Percentiles rank a stretch among this genome's conserved stretches.
Conservation (phyloP, 1,284 basidiomycete genomes). For the Ceratobasidium sp. region DNA sequence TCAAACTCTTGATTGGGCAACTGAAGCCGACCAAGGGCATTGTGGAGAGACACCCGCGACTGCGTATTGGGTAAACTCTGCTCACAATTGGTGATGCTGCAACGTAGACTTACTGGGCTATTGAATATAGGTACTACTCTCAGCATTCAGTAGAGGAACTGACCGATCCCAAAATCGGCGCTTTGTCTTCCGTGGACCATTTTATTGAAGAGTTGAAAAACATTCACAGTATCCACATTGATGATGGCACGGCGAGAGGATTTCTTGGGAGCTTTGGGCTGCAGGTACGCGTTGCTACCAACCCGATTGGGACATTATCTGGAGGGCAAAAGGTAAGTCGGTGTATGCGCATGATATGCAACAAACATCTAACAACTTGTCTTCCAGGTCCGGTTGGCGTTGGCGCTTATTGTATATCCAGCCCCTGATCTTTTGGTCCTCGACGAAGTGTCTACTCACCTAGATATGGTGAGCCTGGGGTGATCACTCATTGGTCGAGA, state of each 20-base stretch:
- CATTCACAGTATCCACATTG: conserved; percentile 54
- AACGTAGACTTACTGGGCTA: conserved; percentile 42
- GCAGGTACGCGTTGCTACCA: conserved; percentile 62
- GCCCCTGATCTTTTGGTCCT: conserved; percentile 69
- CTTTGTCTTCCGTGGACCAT: conserved; percentile 61
- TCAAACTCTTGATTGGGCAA: conserved; percentile 66
- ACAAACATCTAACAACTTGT: not conserved
- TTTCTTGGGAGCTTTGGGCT: conserved; percentile 68
- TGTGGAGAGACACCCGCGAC: conserved; percentile 69
- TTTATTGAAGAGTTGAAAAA: conserved; percentile 58
- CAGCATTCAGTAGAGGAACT: conserved; percentile 71
- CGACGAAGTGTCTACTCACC: conserved; percentile 79
- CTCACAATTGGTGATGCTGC: conserved; percentile 57
- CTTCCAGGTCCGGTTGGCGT: conserved; percentile 61
- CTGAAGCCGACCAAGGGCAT: conserved; percentile 67
- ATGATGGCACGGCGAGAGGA: conserved; percentile 63
- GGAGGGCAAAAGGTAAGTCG: conserved; percentile 70
- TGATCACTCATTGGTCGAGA: not conserved
- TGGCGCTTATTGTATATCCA: conserved; percentile 64
- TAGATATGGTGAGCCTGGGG: conserved; percentile 63
- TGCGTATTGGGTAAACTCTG: conserved; percentile 63
- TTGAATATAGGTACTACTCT: conserved; percentile 60
- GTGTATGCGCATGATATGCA: conserved; percentile 49
- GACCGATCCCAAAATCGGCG: conserved; percentile 52
- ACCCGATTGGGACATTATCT: conserved; percentile 64